These are phyloP conservation scores for Dictyostelium firmibasis DNA, from an alignment of 78 protist genomes.

Conservation along the genomic window DNA sequence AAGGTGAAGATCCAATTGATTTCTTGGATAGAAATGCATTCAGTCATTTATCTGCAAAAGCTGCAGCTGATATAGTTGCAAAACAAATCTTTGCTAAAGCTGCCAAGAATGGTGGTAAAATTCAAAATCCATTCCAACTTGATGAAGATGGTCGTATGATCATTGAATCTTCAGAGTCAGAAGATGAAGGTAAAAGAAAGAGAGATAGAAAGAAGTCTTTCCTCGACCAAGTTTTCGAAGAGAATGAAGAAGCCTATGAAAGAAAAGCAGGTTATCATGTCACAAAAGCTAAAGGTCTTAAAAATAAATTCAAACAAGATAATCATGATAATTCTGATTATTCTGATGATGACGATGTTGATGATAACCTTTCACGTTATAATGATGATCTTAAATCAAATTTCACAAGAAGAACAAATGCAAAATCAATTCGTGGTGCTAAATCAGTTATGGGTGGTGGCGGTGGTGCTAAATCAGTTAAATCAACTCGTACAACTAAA, in stretches of 20 bases:
- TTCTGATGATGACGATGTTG: conserved; percentile 14
- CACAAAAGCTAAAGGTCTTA: background rate
- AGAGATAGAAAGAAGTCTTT: background rate
- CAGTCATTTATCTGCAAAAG: conserved; percentile 2
- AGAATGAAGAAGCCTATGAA: conserved; percentile 32
- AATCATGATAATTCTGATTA: background rate
- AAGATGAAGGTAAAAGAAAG: background rate
- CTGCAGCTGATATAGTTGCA: background rate
- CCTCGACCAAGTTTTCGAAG: conserved; percentile 61
- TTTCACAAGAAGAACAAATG: conserved; percentile 22
- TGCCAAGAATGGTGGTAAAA: conserved; percentile 7
- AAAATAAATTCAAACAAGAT: background rate
- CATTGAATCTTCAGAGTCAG: conserved; percentile 6
- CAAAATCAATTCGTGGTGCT: background rate
- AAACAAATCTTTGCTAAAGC: background rate
- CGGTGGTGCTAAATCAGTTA: background rate
- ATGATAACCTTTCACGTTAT: background rate
- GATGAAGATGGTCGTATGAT: conserved; percentile 52
- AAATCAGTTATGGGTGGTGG: background rate
- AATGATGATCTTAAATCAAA: conserved; percentile 43
- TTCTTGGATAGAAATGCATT: conserved; percentile 61
- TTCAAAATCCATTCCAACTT: conserved; percentile 11
- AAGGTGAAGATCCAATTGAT: conserved; percentile 74
- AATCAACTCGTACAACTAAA: background rate
- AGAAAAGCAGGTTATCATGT: conserved; percentile 52